Percentiles rank a stretch among this genome's conserved stretches.
Evolutionary conservation across 306 rosid species (phyloP).

Genomic region (Arachis stenosperma): DNA sequence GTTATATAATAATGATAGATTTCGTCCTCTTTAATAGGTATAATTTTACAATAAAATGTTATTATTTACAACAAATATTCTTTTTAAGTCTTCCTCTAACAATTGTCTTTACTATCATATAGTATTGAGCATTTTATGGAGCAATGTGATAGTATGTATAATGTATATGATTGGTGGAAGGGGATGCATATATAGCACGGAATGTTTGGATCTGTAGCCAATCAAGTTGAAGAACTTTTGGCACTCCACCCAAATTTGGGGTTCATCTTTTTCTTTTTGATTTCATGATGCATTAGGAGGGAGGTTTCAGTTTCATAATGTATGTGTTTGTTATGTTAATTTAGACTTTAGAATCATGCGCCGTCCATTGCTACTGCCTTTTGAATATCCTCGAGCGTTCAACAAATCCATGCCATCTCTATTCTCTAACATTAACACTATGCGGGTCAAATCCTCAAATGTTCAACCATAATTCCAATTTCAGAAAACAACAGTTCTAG

Average conservation of each 20-base stretch:
- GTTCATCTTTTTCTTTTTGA: not conserved
- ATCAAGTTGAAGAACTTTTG: conserved; percentile 34
- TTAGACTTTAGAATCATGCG: conserved; percentile 24
- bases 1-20: too few relatives aligned
- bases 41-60: too few relatives aligned
- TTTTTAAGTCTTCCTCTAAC: too few relatives aligned
- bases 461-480: conserved; percentile 24
- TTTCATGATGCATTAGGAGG: not conserved
- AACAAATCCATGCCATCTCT: conserved; percentile 20
- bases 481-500: conserved; percentile 26
- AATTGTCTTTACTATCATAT: conserved; percentile 19
- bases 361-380: conserved; percentile 31
- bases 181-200: conserved; percentile 35
- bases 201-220: conserved; percentile 28
- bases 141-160: conserved; percentile 34
- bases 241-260: conserved; percentile 1
- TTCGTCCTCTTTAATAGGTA: too few relatives aligned
- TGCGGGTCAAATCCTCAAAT: conserved; percentile 24
- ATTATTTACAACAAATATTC: too few relatives aligned
- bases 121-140: conserved; percentile 14
- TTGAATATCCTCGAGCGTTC: conserved; percentile 42
- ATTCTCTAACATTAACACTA: conserved; percentile 1
- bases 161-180: not conserved
- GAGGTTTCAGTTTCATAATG: not conserved
- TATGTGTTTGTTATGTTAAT: not conserved